phyloP scores from a whole-genome alignment of 2,329 filamentous ascomycete genomes.

The Aspergillus proliferans region DNA sequence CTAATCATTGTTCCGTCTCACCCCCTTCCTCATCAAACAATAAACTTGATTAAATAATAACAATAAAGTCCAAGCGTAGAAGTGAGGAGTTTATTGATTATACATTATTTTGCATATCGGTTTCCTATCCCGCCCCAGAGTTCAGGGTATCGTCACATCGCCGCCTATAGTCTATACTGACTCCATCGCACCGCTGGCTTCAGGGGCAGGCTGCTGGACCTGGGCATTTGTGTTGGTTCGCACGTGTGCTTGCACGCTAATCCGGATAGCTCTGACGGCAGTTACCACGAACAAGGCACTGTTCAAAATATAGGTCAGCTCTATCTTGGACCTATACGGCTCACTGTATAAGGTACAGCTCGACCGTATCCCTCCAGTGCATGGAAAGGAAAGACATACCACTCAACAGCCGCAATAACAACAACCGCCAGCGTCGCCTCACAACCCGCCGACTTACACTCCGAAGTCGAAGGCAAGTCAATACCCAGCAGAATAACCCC shows the following conservation, averaged over 20 bases:
- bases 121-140: background rate
- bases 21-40: too few species aligned
- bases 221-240: background rate
- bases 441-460: background rate
- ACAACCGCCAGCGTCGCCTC: background rate
- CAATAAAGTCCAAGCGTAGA: too few species aligned
- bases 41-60: too few species aligned
- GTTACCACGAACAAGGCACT: background rate
- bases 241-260: background rate
- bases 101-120: too few species aligned
- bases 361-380: background rate
- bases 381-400: background rate
- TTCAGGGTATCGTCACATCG: background rate
- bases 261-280: background rate
- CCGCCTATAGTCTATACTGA: background rate
- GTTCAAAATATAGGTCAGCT: background rate
- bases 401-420: background rate
- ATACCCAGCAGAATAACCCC: background rate
- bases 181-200: background rate
- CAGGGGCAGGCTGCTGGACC: background rate
- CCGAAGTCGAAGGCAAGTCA: background rate
- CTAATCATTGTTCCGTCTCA: too few species aligned
- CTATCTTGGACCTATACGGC: too few species aligned
- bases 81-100: too few species aligned
- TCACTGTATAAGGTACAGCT: background rate